A percentile compares a stretch with the other conserved stretches of the same genome.
Conservation (phyloP, 2,329 filamentous ascomycete species). For the Pseudopithomyces maydicus region DNA sequence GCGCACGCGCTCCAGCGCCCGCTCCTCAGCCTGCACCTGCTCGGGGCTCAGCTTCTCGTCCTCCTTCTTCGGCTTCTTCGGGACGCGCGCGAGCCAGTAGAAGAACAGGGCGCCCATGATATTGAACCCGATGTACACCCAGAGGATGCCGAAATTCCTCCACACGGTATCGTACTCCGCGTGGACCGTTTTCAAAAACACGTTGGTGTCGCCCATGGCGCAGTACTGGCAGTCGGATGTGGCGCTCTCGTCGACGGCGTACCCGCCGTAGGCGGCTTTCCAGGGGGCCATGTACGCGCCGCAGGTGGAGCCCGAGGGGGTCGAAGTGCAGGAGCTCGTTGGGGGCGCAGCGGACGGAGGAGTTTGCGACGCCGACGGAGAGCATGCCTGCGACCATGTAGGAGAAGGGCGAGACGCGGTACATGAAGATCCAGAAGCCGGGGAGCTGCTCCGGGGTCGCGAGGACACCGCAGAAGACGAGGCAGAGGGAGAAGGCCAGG, state of each 20-base stretch:
- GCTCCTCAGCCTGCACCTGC: background rate
- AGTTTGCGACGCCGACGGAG: constrained; percentile 71
- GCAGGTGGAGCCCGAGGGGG: constrained; percentile 59
- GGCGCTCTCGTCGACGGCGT: constrained; percentile 39
- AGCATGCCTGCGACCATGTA: constrained; percentile 79
- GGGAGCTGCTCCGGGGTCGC: constrained; percentile 67
- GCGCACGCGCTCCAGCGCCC: background rate
- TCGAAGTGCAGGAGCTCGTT: constrained; percentile 74
- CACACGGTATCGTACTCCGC: constrained; percentile 53
- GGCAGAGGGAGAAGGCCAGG: constrained; percentile 71
- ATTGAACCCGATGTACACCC: constrained; percentile 60
- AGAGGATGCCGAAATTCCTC: constrained; percentile 62
- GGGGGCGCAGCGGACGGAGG: constrained; percentile 65
- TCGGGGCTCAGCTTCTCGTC: constrained; percentile 17
- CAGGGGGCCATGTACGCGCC: constrained; percentile 45
- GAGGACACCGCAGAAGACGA: constrained; percentile 79
- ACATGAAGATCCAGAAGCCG: constrained; percentile 84
- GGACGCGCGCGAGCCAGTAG: constrained; percentile 62
- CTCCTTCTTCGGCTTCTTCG: constrained; percentile 56
- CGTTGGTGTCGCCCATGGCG: constrained; percentile 48
- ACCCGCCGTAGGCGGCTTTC: constrained; percentile 40
- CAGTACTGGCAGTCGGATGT: constrained; percentile 48
- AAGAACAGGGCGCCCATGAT: constrained; percentile 53
- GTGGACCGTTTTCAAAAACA: constrained; percentile 48
- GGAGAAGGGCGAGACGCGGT: constrained; percentile 79